phyloP scores from a whole-genome alignment of 768 basidiomycete species.

The Dendrothele bispora region DNA sequence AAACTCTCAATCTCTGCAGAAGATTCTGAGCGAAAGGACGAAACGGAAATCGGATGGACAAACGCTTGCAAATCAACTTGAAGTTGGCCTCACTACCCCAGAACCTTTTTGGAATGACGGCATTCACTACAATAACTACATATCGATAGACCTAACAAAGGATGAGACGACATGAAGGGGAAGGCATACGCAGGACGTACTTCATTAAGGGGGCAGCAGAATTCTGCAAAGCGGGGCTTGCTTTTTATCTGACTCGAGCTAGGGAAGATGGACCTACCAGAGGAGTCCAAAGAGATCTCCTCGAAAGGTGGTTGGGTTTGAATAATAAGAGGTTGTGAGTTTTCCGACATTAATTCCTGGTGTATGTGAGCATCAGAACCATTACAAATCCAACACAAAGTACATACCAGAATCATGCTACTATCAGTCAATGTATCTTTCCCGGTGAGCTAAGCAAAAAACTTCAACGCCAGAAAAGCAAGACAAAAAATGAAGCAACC shows the following conservation, averaged over 20 bases:
- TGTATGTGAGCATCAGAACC: slow-evolving; percentile 9
- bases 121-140: slow-evolving; percentile 58
- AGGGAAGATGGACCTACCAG: slow-evolving; percentile 47
- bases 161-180: background rate
- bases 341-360: slow-evolving; percentile 79
- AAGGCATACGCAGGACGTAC: slow-evolving; percentile 33
- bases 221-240: slow-evolving; percentile 83
- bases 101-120: slow-evolving; percentile 70
- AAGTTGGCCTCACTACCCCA: slow-evolving; percentile 80
- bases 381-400: background rate
- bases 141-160: slow-evolving; percentile 66
- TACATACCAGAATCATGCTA: slow-evolving; percentile 60
- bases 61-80: slow-evolving; percentile 56
- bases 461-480: background rate
- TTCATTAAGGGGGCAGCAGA: slow-evolving; percentile 63
- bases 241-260: slow-evolving; percentile 41
- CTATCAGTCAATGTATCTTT: slow-evolving; percentile 54
- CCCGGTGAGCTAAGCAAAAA: slow-evolving; percentile 38
- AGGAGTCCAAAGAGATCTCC: slow-evolving; percentile 54
- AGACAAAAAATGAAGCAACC: slow-evolving; percentile 34
- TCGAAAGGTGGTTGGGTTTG: slow-evolving; percentile 40
- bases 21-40: background rate
- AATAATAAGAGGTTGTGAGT: slow-evolving; percentile 52
- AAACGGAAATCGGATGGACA: slow-evolving; percentile 16
- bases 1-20: slow-evolving; percentile 70